Conservation (phyloP, 768 basidiomycete genomes). For the Favolaschia claudopus region DNA sequence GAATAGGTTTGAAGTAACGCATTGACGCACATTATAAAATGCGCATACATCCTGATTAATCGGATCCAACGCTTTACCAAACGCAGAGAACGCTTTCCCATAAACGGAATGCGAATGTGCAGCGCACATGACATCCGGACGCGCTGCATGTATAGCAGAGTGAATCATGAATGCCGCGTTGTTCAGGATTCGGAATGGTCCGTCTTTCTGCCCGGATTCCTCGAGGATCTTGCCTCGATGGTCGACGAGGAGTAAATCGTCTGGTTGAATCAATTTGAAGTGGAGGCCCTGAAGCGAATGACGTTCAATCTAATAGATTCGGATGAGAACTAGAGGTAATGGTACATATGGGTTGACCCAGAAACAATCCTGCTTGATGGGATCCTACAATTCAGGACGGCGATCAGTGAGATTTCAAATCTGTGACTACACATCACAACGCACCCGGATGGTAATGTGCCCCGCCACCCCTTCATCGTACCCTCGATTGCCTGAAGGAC, state of each 20-base stretch:
- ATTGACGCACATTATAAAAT: constrained; percentile 43
- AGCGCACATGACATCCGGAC: constrained; percentile 55
- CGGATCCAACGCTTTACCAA: constrained; percentile 51
- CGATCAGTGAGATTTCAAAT: not conserved
- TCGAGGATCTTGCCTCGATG: constrained; percentile 35
- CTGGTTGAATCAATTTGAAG: constrained; percentile 53
- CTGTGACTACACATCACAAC: not conserved
- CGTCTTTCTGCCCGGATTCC: constrained; percentile 33
- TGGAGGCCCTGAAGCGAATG: constrained; percentile 52
- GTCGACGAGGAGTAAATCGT: constrained; percentile 55
- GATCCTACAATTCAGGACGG: constrained; percentile 35
- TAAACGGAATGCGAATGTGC: constrained; percentile 57
- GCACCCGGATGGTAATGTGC: constrained; percentile 58
- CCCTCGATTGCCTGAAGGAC: constrained; percentile 44
- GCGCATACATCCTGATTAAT: constrained; percentile 53
- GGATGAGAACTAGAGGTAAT: not conserved
- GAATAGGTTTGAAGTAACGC: no score
- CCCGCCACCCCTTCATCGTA: constrained; percentile 58
- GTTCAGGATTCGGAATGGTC: constrained; percentile 34
- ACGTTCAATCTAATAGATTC: not conserved
- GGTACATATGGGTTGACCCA: constrained; percentile 57
- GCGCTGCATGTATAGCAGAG: constrained; percentile 53
- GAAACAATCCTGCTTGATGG: constrained; percentile 49
- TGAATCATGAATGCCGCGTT: constrained; percentile 47
- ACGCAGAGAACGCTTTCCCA: constrained; percentile 58